Evolutionary conservation across 768 basidiomycete species (phyloP), one percentile per base, ranked within the genome.

Genomic region (Termitomyces sp.): DNA sequence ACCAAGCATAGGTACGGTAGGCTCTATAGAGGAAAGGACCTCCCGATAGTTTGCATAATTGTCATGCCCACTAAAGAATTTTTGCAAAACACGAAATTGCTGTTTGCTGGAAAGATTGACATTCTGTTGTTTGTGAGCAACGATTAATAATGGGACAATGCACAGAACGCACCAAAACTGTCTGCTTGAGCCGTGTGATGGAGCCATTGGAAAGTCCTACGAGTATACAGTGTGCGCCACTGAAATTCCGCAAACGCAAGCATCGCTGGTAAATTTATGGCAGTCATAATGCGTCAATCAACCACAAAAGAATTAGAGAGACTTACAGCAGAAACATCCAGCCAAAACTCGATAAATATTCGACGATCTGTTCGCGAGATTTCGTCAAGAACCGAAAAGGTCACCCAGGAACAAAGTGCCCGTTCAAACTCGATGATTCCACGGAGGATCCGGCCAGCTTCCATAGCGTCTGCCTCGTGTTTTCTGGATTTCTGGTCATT

Each of bases 221-320:
- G 20, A 70, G 70, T 15, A 83, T 74, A 29, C 72, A 61, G 50
- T 71, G 69, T 15, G 79, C 74, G 13, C 66, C 68, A 31, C 73
- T 73, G 53, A 74, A 82, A 53, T 83, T 81, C 33, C 76, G 72
- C 23, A 77, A 63, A 20, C 68, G 66, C 31, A 79, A 65, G 44
- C 77, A 81, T 50, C 70, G 65, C 81, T 83, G 52, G 7, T 40
- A 57, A 52, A 22, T n/a, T n/a, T n/a, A n/a, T n/a, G 35, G 22
- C 18, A 12, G 16, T 49, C 15, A 13, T 27, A 36, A 35, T 42
- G 45, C 45, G 23, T 20, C n/a, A 36, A 1, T 35, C 11, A 18
- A 12, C 38, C 45, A 29, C 10, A 22, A 41, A n/a, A n/a, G 44
- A 18, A 47, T 44, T 35, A n/a, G 7, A 20, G 35, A 52, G 12